These are phyloP conservation scores for Aspergillus flavus DNA, from an alignment of 2,329 filamentous ascomycete species.

Conservation along the genomic window DNA sequence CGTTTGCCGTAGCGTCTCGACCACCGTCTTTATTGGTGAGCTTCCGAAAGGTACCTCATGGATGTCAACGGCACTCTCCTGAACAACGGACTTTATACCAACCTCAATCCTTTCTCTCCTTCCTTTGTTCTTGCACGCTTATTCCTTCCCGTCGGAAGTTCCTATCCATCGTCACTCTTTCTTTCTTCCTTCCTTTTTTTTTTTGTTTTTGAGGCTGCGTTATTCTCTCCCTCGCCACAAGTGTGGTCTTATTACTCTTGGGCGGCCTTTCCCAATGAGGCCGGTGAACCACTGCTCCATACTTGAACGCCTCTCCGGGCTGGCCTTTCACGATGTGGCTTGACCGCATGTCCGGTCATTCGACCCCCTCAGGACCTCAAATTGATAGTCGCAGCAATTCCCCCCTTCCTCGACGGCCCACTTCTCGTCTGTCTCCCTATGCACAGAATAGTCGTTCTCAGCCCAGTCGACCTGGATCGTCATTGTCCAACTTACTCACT, in stretches of 20 bases:
- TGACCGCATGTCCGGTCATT: slow-evolving; percentile 77
- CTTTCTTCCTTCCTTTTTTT: background rate
- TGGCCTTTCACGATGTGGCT: slow-evolving; percentile 71
- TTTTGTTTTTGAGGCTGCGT: background rate
- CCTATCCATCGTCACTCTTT: too few relatives aligned
- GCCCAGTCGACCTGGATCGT: slow-evolving; percentile 72
- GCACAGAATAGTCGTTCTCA: slow-evolving; percentile 69
- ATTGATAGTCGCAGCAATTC: slow-evolving; percentile 69
- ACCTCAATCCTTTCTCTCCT: background rate
- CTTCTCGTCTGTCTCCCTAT: slow-evolving; percentile 69
- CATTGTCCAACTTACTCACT: slow-evolving; percentile 71
- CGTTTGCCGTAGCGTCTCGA: slow-evolving; percentile 14
- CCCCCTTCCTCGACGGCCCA: slow-evolving; percentile 68
- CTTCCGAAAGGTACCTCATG: background rate
- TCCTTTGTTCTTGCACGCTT: background rate
- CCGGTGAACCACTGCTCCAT: slow-evolving; percentile 14
- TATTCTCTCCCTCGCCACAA: too few relatives aligned
- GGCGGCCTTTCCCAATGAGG: background rate
- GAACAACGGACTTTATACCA: background rate
- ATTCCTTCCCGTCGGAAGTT: background rate
- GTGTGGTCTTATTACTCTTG: background rate
- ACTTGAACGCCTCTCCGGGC: slow-evolving; percentile 17
- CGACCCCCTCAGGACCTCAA: slow-evolving; percentile 65
- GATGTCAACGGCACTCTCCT: background rate
- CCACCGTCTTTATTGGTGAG: background rate